These are phyloP conservation scores for Sporothrix dimorphospora DNA, from an alignment of 2,329 filamentous ascomycete species.

Conservation along the genomic window DNA sequence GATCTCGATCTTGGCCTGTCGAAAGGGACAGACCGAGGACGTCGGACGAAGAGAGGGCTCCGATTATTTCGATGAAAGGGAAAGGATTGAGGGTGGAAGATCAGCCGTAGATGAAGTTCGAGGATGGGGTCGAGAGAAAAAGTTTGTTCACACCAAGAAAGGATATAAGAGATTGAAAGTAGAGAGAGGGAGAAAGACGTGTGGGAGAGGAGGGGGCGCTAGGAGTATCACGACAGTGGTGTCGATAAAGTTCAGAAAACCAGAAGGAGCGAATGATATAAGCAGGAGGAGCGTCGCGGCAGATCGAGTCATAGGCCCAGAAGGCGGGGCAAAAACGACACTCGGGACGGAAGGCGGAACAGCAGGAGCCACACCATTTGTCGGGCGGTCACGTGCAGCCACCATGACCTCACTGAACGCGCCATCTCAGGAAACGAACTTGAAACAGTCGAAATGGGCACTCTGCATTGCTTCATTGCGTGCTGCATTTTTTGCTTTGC, in stretches of 20 bases:
- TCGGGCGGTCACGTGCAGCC: conserved; percentile 7
- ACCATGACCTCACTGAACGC: conserved; percentile 7
- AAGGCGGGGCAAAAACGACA: conserved; percentile 16
- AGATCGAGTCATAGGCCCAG: conserved; percentile 2
- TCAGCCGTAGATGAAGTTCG: background rate
- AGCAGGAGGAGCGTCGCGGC: conserved; percentile 10
- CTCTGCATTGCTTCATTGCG: background rate
- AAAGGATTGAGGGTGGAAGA: background rate
- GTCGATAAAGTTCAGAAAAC: background rate
- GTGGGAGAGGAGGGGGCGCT: background rate
- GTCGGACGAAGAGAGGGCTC: background rate
- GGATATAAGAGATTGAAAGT: background rate
- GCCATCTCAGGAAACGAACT: too few relatives aligned
- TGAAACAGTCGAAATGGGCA: background rate
- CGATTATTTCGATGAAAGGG: conserved; percentile 3
- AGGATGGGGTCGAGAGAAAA: background rate
- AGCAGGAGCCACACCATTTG: background rate
- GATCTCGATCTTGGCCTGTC: too few relatives aligned
- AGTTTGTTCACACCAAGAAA: background rate
- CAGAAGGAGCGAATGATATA: conserved; percentile 14
- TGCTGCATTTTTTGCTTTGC: background rate
- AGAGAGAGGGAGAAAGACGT: background rate
- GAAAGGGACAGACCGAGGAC: background rate
- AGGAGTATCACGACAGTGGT: conserved; percentile 20
- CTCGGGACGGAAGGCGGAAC: conserved; percentile 21